Evolutionary conservation across 2,329 filamentous ascomycete species (phyloP), one percentile per base, ranked within the genome.

Genomic region (Verticillium albo-atrum): DNA sequence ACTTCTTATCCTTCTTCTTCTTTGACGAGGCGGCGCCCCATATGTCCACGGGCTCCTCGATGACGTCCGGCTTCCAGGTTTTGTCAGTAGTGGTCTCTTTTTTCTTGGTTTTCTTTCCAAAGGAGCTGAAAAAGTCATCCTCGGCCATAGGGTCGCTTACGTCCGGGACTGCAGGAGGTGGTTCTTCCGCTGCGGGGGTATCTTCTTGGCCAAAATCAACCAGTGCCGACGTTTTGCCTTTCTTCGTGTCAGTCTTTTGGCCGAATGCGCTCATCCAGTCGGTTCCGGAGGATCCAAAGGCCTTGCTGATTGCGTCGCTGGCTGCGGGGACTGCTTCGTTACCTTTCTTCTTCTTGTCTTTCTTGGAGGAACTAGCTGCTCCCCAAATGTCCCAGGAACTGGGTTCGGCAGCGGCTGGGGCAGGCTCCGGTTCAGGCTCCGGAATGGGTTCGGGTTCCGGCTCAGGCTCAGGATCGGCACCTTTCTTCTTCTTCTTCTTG

Each of bases 91-190:
- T 57, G 17, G 55, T 23, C 9, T 63, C 68, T 32, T 30, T 56
- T 28, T 54, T 54, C 23, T 28, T 30, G 9, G 26, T 26, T 23
- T 56, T 56, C 64, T 67, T 54, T 67, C 70, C 54, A 27, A 56
- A 86, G 54, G 81, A 79, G 61, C 75, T 79, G 69, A 84, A 84
- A 64, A 84, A 83, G 60, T 82, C 82, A 58, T 83, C 80, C 50
- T 77, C 75, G 15, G 69, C 72, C 35, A 72, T 67, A 55, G 72
- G 63, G 54, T 72, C 70, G 15, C 68, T 65, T 61, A 71, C 60
- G 42, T 69, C 71, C 12, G 71, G 68, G 12, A 59, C 72, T 50
- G 65, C 64, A 35, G 66, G 64, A 51, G 68, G 68, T 30, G 65
- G 67, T 32, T 71, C 68, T 26, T 68, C 62, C 17, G 62, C 60